These are phyloP conservation scores for Apiospora koreana DNA, from an alignment of 2,329 filamentous ascomycete genomes.

Conservation along the genomic window DNA sequence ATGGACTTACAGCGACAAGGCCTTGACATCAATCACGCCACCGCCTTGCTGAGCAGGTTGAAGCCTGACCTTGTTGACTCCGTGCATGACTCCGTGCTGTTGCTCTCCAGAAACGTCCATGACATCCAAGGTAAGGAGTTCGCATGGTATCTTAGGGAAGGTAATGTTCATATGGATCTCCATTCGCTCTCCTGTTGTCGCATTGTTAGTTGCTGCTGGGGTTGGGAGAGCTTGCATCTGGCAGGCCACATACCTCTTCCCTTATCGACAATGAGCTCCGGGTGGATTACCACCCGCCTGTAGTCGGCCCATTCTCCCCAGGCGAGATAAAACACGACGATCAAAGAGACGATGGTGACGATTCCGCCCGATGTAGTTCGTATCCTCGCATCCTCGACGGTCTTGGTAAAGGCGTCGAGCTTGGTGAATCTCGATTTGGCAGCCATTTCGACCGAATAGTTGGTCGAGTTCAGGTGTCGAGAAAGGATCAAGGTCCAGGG, in stretches of 20 bases:
- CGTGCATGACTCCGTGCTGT: conserved; percentile 91
- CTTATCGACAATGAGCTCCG: conserved; percentile 95
- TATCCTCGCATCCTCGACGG: conserved; percentile 95
- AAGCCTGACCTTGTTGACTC: conserved; percentile 87
- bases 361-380: conserved; percentile 94
- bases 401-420: conserved; percentile 99
- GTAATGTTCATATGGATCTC: conserved; percentile 98
- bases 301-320: conserved; percentile 98
- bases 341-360: conserved; percentile 86
- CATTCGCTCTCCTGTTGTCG: conserved; percentile 81
- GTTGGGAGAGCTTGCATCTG: neutral
- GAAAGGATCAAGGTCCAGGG: conserved; percentile 5
- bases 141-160: conserved; percentile 91
- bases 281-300: conserved; percentile 79
- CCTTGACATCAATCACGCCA: conserved; percentile 68
- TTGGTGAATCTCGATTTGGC: conserved; percentile 91
- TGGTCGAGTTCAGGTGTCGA: neutral
- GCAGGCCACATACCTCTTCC: conserved; percentile 70
- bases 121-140: conserved; percentile 93
- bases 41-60: conserved; percentile 73
- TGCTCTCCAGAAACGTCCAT: conserved; percentile 99
- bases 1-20: conserved; percentile 63
- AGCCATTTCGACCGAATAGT: conserved; percentile 61
- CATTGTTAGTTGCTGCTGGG: neutral
- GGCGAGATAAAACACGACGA: conserved; percentile 85